phyloP scores from a whole-genome alignment of 805 yeast genomes.

The Ogataea philodendri region DNA sequence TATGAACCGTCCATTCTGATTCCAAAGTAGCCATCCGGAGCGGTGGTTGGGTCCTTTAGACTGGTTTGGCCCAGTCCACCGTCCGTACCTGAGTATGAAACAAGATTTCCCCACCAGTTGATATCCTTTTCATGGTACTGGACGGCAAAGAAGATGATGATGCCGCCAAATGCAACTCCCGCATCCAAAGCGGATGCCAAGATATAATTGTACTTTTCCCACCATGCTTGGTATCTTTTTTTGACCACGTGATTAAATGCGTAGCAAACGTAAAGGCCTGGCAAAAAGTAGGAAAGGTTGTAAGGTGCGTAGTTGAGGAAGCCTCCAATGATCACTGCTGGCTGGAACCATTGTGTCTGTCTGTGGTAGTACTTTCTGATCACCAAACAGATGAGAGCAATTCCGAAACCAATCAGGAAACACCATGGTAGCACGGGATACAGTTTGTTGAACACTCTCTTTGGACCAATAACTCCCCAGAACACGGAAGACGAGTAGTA shows the following conservation, averaged over 20 bases:
- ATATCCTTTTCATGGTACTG: slow-evolving; percentile 39
- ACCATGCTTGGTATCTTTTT: slow-evolving; percentile 59
- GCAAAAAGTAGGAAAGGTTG: slow-evolving; percentile 63
- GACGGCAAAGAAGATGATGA: slow-evolving; percentile 53
- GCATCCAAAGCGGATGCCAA: slow-evolving; percentile 65
- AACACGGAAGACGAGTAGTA: slow-evolving; percentile 56
- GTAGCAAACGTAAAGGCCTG: slow-evolving; percentile 54
- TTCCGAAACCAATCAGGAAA: slow-evolving; percentile 59
- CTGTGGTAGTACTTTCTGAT: slow-evolving; percentile 38
- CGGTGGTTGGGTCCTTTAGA: slow-evolving; percentile 7
- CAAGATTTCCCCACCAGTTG: slow-evolving; percentile 68
- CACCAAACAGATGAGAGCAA: slow-evolving; percentile 42
- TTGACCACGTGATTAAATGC: slow-evolving; percentile 52
- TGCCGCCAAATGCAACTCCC: slow-evolving; percentile 62
- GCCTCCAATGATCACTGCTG: slow-evolving; percentile 64
- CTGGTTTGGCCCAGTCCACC: slow-evolving; percentile 15
- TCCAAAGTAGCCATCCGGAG: slow-evolving; percentile 15
- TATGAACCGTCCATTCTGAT: slow-evolving; percentile 5
- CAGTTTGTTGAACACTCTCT: slow-evolving; percentile 48
- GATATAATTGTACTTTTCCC: slow-evolving; percentile 73
- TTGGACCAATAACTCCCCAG: slow-evolving; percentile 71
- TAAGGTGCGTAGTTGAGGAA: slow-evolving; percentile 72
- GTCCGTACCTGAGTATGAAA: slow-evolving; percentile 21
- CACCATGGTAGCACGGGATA: slow-evolving; percentile 52
- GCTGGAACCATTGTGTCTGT: slow-evolving; percentile 10